phyloP scores from a whole-genome alignment of 345 rosid species.

The Stellera chamaejasme region DNA sequence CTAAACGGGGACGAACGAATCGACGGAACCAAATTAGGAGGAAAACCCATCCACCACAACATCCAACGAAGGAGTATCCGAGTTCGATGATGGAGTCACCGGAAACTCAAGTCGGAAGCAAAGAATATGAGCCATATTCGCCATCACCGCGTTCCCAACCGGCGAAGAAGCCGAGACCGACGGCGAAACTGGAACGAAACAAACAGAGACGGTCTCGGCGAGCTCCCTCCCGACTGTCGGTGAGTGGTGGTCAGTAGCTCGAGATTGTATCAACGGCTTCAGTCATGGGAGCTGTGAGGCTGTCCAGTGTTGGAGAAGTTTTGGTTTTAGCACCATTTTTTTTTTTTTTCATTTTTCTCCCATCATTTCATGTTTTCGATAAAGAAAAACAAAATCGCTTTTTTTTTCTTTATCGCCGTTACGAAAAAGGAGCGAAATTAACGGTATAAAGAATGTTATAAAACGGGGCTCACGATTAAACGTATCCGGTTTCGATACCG shows the following conservation, averaged over 20 bases:
- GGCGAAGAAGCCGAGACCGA: slow-evolving; percentile 13
- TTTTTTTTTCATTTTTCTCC: slow-evolving; percentile 1
- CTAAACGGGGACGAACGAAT: slow-evolving; percentile 9
- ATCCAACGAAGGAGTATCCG: slow-evolving; percentile 33
- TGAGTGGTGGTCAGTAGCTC: slow-evolving; percentile 11
- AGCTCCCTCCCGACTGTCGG: slow-evolving; percentile 23
- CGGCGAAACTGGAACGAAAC: not conserved
- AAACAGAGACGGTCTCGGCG: not conserved
- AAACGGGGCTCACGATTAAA: not conserved
- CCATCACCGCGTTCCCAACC: slow-evolving; percentile 33
- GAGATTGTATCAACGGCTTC: slow-evolving; percentile 33
- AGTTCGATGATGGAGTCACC: slow-evolving; percentile 18
- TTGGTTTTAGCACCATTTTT: not conserved
- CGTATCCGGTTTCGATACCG: no score
- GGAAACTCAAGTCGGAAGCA: slow-evolving; percentile 27
- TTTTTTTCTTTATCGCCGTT: slow-evolving; percentile 31
- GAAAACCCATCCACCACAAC: slow-evolving; percentile 10
- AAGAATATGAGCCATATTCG: slow-evolving; percentile 22
- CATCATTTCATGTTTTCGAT: not conserved
- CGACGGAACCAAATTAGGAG: slow-evolving; percentile 24
- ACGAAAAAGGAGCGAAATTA: slow-evolving; percentile 29
- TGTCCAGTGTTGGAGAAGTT: slow-evolving; percentile 24
- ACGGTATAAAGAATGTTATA: slow-evolving; percentile 24
- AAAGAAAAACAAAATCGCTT: not conserved
- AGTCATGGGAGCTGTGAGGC: slow-evolving; percentile 17